Evolutionary conservation across 306 rosid species (phyloP).

Genomic region (Boehmeria nivea): DNA sequence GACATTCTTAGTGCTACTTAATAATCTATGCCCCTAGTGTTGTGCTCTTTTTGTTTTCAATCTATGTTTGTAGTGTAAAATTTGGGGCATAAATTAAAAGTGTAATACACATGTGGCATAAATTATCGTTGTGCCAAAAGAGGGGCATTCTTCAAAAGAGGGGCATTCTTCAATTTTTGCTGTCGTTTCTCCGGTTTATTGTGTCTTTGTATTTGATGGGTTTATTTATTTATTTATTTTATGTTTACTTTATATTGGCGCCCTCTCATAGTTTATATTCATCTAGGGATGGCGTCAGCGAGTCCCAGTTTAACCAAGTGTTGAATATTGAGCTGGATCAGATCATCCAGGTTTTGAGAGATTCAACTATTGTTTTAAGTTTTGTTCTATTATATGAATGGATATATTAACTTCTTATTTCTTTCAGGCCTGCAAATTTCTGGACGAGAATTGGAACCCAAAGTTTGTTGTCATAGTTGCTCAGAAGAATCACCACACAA

Average conservation of each 20-base stretch:
- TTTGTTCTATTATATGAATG: background rate
- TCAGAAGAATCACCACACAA: constrained; percentile 88
- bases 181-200: background rate
- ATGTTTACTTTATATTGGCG: too few species aligned
- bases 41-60: too few species aligned
- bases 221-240: too few species aligned
- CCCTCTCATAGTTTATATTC: background rate
- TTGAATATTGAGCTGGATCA: constrained; percentile 73
- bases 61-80: too few species aligned
- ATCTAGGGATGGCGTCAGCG: constrained; percentile 91
- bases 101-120: too few species aligned
- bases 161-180: too few species aligned
- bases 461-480: constrained; percentile 83
- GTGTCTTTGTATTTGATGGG: background rate
- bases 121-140: too few species aligned
- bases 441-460: constrained; percentile 77
- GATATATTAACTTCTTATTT: background rate
- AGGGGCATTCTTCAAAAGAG: too few species aligned
- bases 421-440: constrained; percentile 72
- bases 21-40: too few species aligned
- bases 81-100: too few species aligned
- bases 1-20: too few species aligned
- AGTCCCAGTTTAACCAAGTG: constrained; percentile 89
- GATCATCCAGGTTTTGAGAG: constrained; percentile 55
- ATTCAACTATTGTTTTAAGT: background rate